phyloP scores from a whole-genome alignment of 139 green algal species.

The Chlorella sorokiniana region DNA sequence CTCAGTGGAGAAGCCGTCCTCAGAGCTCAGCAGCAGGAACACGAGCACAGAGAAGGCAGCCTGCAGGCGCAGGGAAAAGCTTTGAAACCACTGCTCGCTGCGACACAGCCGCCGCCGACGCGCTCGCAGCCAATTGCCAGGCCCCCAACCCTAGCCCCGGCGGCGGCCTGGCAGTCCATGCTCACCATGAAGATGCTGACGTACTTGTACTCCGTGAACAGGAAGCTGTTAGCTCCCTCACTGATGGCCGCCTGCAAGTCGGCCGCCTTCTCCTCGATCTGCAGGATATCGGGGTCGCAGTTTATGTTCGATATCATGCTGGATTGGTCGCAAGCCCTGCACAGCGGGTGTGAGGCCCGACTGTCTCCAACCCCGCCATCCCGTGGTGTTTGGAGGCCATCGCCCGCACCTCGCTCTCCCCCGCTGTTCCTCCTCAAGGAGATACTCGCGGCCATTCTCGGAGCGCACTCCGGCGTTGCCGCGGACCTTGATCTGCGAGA shows the following conservation, averaged over 20 bases:
- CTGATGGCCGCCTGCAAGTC: conserved; percentile 91
- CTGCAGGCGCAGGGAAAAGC: conserved; percentile 37
- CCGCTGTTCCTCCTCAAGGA: conserved; percentile 81
- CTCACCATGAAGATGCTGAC: conserved; percentile 86
- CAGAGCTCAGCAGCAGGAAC: conserved; percentile 89
- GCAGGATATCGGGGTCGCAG: neutral
- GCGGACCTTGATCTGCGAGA: conserved; percentile 58
- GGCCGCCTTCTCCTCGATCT: conserved; percentile 86
- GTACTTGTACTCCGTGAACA: conserved; percentile 96
- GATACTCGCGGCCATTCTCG: conserved; percentile 76
- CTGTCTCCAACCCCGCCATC: too few species aligned
- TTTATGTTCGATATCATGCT: too few species aligned
- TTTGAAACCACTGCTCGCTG: neutral
- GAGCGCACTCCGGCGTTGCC: conserved; percentile 45
- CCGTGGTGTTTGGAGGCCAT: too few species aligned
- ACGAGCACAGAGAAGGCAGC: conserved; percentile 91
- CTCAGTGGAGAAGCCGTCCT: conserved; percentile 75
- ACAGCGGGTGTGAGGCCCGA: neutral
- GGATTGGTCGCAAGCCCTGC: neutral
- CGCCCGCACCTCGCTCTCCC: conserved; percentile 62
- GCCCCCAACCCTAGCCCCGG: neutral
- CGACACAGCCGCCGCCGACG: neutral
- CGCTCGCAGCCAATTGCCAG: neutral
- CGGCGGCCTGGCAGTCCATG: neutral
- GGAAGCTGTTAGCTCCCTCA: conserved; percentile 91